phyloP scores from a whole-genome alignment of 768 basidiomycete genomes.

The Collybiopsis confluens region DNA sequence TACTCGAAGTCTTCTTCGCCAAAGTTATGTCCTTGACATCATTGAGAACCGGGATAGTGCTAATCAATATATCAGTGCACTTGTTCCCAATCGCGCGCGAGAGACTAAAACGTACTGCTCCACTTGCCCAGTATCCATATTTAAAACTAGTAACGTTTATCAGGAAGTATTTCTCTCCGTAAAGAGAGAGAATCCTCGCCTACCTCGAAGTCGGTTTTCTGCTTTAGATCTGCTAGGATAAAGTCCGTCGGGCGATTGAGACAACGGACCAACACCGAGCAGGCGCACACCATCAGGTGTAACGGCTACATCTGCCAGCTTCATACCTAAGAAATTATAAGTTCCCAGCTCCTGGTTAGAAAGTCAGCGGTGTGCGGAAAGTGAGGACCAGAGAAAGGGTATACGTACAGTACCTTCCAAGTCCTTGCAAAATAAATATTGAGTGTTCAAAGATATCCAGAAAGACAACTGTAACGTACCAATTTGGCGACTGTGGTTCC shows the following conservation, averaged over 20 bases:
- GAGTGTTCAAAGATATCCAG: conserved; percentile 1
- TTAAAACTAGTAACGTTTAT: conserved; percentile 46
- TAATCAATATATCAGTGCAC: conserved; percentile 21
- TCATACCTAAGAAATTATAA: conserved; percentile 58
- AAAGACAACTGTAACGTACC: conserved; percentile 27
- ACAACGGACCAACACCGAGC: conserved; percentile 63
- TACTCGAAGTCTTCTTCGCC: conserved; percentile 42
- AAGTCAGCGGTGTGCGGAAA: neutral
- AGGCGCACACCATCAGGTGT: conserved; percentile 63
- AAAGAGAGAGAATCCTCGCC: too few relatives aligned
- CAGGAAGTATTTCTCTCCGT: too few relatives aligned
- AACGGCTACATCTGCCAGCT: conserved; percentile 66
- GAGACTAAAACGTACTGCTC: conserved; percentile 48
- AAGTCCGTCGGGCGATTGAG: conserved; percentile 57
- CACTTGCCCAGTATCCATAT: conserved; percentile 54
- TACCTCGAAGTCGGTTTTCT: conserved; percentile 72
- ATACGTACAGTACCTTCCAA: conserved; percentile 51
- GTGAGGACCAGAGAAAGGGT: neutral
- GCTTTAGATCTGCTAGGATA: conserved; percentile 65
- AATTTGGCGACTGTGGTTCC: conserved; percentile 56
- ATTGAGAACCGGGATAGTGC: conserved; percentile 69
- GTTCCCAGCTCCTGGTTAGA: conserved; percentile 43
- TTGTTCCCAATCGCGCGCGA: neutral
- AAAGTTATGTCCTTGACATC: conserved; percentile 70
- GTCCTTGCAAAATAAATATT: conserved; percentile 33